phyloP scores from a whole-genome alignment of 73 alveolate genomes.

The Paramecium pentaurelia region DNA sequence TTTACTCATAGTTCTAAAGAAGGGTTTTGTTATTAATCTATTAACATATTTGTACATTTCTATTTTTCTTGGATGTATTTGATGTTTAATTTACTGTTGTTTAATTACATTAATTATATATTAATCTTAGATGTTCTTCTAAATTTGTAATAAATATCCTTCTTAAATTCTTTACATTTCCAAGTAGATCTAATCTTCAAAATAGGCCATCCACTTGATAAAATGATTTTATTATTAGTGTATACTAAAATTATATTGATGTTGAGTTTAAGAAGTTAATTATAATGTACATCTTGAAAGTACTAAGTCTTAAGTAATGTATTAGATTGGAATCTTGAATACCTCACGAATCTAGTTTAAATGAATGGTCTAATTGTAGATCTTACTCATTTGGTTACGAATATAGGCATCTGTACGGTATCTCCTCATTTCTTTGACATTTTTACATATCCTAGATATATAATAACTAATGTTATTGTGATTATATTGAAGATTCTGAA shows the following conservation, averaged over 20 bases:
- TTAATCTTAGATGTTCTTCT: neutral
- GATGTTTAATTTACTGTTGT: neutral
- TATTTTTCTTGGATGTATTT: neutral
- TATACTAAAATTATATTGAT: neutral
- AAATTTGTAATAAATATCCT: neutral
- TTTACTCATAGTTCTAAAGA: neutral
- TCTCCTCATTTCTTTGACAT: neutral
- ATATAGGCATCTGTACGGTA: neutral
- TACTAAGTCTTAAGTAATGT: neutral
- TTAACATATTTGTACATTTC: neutral
- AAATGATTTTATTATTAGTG: neutral
- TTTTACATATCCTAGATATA: neutral
- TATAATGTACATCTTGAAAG: neutral
- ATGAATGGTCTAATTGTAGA: neutral
- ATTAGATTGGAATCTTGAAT: neutral
- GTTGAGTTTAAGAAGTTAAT: neutral
- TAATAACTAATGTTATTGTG: neutral
- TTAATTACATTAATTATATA: neutral
- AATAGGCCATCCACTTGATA: neutral
- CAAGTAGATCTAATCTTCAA: neutral
- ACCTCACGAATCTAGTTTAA: neutral
- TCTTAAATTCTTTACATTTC: neutral
- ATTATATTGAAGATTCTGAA: neutral
- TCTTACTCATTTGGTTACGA: neutral
- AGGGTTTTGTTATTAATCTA: neutral